Base-by-base conservation (phyloP, 805 yeast species). In the Hanseniaspora thailandica region DNA sequence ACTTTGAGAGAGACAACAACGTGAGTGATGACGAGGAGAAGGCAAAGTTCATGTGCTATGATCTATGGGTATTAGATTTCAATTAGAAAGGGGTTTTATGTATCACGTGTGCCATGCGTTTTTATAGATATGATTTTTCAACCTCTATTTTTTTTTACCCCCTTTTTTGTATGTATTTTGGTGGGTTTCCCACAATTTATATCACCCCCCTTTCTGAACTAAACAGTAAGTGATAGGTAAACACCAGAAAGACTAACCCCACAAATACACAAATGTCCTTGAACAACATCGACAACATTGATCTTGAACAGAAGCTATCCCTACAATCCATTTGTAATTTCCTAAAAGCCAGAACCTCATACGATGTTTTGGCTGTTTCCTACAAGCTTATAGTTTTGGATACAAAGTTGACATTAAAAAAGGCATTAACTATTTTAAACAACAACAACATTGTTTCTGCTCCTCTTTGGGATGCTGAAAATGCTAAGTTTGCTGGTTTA, bases 371-470 rank as follows among this genome's bases (percentile, higher is more conserved):
- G 40, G 98, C 99, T 2, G 97, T 93, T 34, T 83, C 95, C 20
- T 93, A 90, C 66, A 75, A 97, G 60, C 75, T 93, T 62, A 84
- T 93, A 54, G 97, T 93, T 45, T 78, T 93, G 61, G 99, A 93
- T 66, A 89, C 97, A 1, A 80, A 96, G 5, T 71, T 93, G 46
- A 71, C 87, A 54, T 95, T 93, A 36, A 89, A 90, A 68, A 87
- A 90, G 65, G 85, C 96, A 4, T 73, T 93, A 62, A 88, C 87
- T 58, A 89, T 94, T 28, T 70, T 93, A 56, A 72, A 93, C 50
- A 97, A 93, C 65, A 93, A 93, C 67, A 86, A 86, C 64, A 87
- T 93, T 62, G 97, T 93, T 31, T 83, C 95, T 52, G 97, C 97
- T 4, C 98, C 99, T 2, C 72, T 93, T 50, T 93, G 99, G 99